Base-by-base conservation (phyloP, 192 early-diverging fungal genomes). In the Mortierella alpina region DNA sequence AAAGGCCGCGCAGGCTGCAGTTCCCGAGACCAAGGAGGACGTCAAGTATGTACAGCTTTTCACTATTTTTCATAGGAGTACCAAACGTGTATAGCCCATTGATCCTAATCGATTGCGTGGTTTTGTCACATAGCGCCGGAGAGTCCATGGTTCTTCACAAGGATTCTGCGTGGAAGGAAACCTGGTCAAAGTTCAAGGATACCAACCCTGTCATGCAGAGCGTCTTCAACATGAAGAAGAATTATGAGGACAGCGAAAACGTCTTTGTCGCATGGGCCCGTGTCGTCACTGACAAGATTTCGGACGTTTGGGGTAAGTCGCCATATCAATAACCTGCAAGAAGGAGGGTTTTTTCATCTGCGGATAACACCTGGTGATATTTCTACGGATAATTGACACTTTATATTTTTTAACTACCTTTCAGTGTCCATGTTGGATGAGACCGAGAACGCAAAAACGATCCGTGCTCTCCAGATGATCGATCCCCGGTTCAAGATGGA, bases 101-200 rank as follows among this genome's bases (percentile, higher is more conserved):
- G 31, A 31, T 31, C 31, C 31, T 31, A 3, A 31, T 3, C 31
- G 31, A 31, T 57, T 55, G 8, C 39, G 5, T 57, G 42, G 7
- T 60, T 50, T 51, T 13, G 52, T 64, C 39, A 47, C 45, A 63
- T 73, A 89, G 87, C 59, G 93, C 93, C 50, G 93, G 93, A 53
- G 85, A 90, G 31, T 88, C 90, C 49, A 89, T 97, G 51, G 92
- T 96, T 14, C 67, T 96, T 51, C 95, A 97, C 86, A 92, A 95
- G 88, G 91, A 94, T 65, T 90, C 94, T 60, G 90, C 88, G 66
- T 92, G 93, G 90, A 95, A 95, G 81, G 93, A 93, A 85, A 90
- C 90, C 75, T 99, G 98, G 98, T 88, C 90, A 40, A 93, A 92
- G 60, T 97, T 98, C 84, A 96, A 95, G 85, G 94, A 95, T 59